phyloP scores from a whole-genome alignment of 768 basidiomycete genomes.

The Nevesoporus exiguus region DNA sequence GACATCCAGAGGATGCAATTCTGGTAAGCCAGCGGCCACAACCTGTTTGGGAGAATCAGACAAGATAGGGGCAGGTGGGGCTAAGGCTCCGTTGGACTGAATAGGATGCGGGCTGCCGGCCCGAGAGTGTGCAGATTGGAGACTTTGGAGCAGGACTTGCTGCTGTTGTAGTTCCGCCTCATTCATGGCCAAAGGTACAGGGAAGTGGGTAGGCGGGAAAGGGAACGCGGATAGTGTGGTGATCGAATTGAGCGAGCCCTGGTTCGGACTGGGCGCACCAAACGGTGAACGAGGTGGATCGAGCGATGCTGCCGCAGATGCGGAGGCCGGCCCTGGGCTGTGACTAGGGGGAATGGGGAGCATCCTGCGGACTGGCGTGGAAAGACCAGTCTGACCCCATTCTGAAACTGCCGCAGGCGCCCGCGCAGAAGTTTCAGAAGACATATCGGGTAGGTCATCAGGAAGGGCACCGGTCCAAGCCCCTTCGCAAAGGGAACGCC shows the following conservation, averaged over 20 bases:
- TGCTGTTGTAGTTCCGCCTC: slow-evolving; percentile 27
- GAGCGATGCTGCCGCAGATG: slow-evolving; percentile 1
- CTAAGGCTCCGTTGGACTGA: background rate
- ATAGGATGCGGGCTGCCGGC: slow-evolving; percentile 15
- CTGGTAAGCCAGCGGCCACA: slow-evolving; percentile 4
- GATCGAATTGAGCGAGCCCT: slow-evolving; percentile 44
- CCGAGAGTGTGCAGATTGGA: slow-evolving; percentile 15
- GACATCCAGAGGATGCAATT: background rate
- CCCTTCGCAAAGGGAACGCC: slow-evolving; percentile 72
- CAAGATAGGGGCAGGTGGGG: slow-evolving; percentile 10
- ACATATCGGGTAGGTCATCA: slow-evolving; percentile 24
- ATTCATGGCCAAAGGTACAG: slow-evolving; percentile 46
- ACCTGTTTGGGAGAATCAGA: slow-evolving; percentile 23
- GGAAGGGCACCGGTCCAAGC: slow-evolving; percentile 55
- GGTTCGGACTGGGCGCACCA: slow-evolving; percentile 13
- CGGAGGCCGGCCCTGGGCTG: slow-evolving; percentile 11
- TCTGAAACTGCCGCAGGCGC: slow-evolving; percentile 20
- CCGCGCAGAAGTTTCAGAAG: slow-evolving; percentile 4
- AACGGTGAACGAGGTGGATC: slow-evolving; percentile 29
- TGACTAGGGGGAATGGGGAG: slow-evolving; percentile 23
- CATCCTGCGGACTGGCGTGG: slow-evolving; percentile 16
- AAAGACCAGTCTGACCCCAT: slow-evolving; percentile 27
- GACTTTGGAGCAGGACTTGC: slow-evolving; percentile 22
- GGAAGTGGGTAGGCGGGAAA: slow-evolving; percentile 67
- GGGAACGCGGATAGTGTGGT: slow-evolving; percentile 73